Base-by-base conservation (phyloP, 257 asterid genomes). In the Euphrasia confusa region DNA sequence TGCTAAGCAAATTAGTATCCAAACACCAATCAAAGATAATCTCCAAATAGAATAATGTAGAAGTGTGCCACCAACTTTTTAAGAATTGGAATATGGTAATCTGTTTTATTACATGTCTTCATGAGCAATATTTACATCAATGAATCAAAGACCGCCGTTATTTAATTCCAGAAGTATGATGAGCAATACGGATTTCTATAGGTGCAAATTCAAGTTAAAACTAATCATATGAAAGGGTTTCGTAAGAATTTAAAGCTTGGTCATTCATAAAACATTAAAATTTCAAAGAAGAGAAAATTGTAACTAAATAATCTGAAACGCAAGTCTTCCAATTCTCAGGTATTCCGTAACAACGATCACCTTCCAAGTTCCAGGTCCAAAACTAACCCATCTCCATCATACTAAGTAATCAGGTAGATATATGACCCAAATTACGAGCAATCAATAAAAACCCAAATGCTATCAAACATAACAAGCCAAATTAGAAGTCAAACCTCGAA, bases 401-500 rank as follows among this genome's bases (percentile, higher is more conserved):
- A 40, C 30, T 18, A 27, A 11, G 21, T 18, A 44, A 39, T 33
- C 33, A 11, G 50, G 59, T 17, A 60, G 14, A 15, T 10, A 64
- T 54, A 47, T 18, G 47, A 60, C 12, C 55, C 45, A 61, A 44
- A 54, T 50, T 40, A 65, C 21, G 54, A 17, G 5, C 8, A 57
- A 65, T 18, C 14, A 63, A 30, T 21, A 58, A 64, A 67, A n/a
- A 64, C 21, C 47, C 42, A 8, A 62, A 71, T 37, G 17, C 54
- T 1, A 7, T 48, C 54, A 48, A 35, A 58, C 12, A 52, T 55
- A 74, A 65, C n/a, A 9, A 54, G 35, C 7, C 21, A 59, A 50
- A 63, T 18, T 45, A 57, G 56, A 64, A 63, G 11, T 10, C 81
- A 57, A 64, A 88, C 96, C 96, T 85, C 32, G 89, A 85, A 4